Percentiles rank a stretch among this genome's conserved stretches.
Conservation (phyloP, 257 asterid genomes). For the Schizonepeta tenuifolia region DNA sequence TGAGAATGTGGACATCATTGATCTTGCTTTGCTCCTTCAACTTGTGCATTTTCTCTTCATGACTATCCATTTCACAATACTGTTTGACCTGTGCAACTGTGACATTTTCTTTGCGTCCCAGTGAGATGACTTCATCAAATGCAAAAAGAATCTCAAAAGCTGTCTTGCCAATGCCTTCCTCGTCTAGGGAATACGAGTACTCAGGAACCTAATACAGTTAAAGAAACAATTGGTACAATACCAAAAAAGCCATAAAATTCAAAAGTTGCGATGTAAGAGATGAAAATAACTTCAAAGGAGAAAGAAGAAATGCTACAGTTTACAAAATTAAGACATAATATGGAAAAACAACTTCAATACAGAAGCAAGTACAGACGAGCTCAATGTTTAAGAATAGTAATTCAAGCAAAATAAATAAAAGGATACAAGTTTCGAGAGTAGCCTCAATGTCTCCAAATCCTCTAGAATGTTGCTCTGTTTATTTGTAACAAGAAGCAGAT, state of each 20-base stretch:
- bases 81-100: conserved; percentile 96
- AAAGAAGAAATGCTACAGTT: neutral
- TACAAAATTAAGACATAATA: conserved; percentile 27
- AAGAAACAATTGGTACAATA: conserved; percentile 38
- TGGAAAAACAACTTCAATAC: conserved; percentile 19
- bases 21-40: conserved; percentile 85
- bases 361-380: conserved; percentile 24
- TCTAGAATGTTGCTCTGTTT: conserved; percentile 97
- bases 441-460: conserved; percentile 89
- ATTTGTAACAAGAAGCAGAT: conserved; percentile 88
- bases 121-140: conserved; percentile 88
- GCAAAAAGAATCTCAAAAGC: conserved; percentile 93
- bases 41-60: conserved; percentile 90
- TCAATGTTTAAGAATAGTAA: neutral
- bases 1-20: conserved; percentile 81
- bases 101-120: conserved; percentile 93
- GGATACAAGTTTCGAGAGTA: conserved; percentile 94
- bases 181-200: conserved; percentile 84
- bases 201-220: conserved; percentile 85
- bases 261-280: neutral
- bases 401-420: conserved; percentile 31
- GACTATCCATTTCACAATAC: conserved; percentile 98
- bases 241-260: neutral
- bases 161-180: conserved; percentile 81
- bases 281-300: neutral